Conservation (phyloP, 768 basidiomycete genomes). For the Aureoboletus auriporus region DNA sequence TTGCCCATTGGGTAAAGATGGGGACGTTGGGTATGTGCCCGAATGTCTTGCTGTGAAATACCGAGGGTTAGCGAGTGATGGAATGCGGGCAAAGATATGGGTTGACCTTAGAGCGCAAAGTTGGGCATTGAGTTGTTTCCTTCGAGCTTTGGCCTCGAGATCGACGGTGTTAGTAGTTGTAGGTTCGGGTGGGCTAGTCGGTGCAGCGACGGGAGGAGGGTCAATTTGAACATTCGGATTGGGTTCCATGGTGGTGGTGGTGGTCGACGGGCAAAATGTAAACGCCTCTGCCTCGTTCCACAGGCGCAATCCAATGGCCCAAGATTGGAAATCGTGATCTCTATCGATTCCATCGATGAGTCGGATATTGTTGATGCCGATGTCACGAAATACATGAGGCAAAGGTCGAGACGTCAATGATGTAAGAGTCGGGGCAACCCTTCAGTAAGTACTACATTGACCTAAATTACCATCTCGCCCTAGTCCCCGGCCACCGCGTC, state of each 20-base stretch:
- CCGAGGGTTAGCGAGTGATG: background rate
- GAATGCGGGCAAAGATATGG: background rate
- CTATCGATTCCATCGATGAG: background rate
- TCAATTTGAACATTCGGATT: too few relatives aligned
- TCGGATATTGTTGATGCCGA: too few relatives aligned
- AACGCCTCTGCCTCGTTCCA: background rate
- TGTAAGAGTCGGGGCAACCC: too few relatives aligned
- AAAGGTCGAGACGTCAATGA: too few relatives aligned
- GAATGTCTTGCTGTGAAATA: conserved; percentile 14
- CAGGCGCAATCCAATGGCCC: background rate
- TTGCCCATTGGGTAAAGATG: conserved; percentile 18
- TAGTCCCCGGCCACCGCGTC: too few relatives aligned
- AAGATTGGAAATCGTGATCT: background rate
- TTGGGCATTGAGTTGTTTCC: background rate
- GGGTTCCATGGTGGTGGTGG: conserved; percentile 9
- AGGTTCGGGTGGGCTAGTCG: background rate
- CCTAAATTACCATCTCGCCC: too few relatives aligned
- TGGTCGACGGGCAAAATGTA: conserved; percentile 9
- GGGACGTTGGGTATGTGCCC: conserved; percentile 23
- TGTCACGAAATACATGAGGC: too few relatives aligned
- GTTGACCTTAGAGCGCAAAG: background rate
- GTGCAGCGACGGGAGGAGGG: too few relatives aligned
- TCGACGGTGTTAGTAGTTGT: background rate
- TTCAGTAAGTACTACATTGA: too few relatives aligned
- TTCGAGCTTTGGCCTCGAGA: background rate